Percentiles rank a stretch among this genome's conserved stretches.
These are phyloP conservation scores for Aureobasidium sp. DNA, from an alignment of 2,329 filamentous ascomycete species.

Conservation along the genomic window DNA sequence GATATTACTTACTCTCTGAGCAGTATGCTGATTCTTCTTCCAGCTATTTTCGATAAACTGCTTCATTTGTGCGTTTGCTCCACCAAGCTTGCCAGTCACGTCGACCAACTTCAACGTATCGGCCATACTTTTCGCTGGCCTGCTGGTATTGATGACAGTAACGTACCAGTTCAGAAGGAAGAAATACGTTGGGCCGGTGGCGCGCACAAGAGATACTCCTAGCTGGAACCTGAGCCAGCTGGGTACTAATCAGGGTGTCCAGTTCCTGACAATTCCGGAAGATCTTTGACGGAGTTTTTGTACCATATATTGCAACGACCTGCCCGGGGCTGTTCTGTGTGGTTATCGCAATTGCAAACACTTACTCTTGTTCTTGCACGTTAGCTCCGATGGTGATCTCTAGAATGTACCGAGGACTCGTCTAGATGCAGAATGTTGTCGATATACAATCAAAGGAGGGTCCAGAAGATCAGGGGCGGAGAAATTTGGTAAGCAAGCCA, in stretches of 20 bases:
- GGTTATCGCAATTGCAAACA: neutral
- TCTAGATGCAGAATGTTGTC: too few relatives aligned
- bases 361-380: neutral
- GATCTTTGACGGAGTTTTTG: neutral
- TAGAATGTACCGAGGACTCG: too few relatives aligned
- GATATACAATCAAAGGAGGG: too few relatives aligned
- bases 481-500: too few relatives aligned
- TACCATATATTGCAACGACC: neutral
- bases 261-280: conserved; percentile 6
- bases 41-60: neutral
- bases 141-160: neutral
- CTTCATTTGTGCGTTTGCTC: neutral
- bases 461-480: too few relatives aligned
- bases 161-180: neutral
- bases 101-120: neutral
- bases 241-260: neutral
- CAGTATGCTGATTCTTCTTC: neutral
- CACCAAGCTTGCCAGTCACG: neutral
- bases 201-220: neutral
- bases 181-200: neutral
- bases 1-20: too few relatives aligned
- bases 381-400: too few relatives aligned
- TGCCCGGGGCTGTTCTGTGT: neutral
- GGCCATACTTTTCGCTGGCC: neutral
- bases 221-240: conserved; percentile 1